Conservation (phyloP, 2,329 filamentous ascomycete genomes). For the Penicillium sp. region DNA sequence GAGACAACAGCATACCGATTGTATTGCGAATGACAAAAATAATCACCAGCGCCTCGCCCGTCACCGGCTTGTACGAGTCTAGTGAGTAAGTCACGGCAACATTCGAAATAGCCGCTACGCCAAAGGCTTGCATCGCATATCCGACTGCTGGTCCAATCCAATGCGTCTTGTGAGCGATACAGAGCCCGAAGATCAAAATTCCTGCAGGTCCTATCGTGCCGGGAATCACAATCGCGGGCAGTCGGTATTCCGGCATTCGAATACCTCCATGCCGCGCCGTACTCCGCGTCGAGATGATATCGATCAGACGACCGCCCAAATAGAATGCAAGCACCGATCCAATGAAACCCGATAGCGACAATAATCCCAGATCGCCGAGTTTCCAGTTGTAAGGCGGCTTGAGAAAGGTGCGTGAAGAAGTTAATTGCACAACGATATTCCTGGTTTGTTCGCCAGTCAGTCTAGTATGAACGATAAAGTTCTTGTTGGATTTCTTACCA, state of each 20-base stretch:
- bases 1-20: slow-evolving; percentile 27
- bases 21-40: slow-evolving; percentile 31
- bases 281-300: slow-evolving; percentile 27
- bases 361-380: slow-evolving; percentile 23
- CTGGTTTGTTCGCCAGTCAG: slow-evolving; percentile 11
- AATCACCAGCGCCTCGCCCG: slow-evolving; percentile 27
- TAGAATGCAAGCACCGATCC: slow-evolving; percentile 28
- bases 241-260: slow-evolving; percentile 27
- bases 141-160: slow-evolving; percentile 28
- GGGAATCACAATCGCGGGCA: slow-evolving; percentile 28
- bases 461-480: too few relatives aligned
- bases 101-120: slow-evolving; percentile 28
- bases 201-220: slow-evolving; percentile 25
- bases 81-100: slow-evolving; percentile 28
- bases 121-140: slow-evolving; percentile 30
- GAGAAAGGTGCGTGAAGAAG: slow-evolving; percentile 27
- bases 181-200: slow-evolving; percentile 27
- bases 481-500: slow-evolving; percentile 14
- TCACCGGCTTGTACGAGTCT: slow-evolving; percentile 27
- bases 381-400: slow-evolving; percentile 28
- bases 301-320: slow-evolving; percentile 28
- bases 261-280: slow-evolving; percentile 22
- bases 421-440: slow-evolving; percentile 33
- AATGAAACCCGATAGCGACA: slow-evolving; percentile 28
- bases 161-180: slow-evolving; percentile 21